Base-by-base conservation (phyloP, 805 yeast species). In the Alloascoidea hylecoeti region DNA sequence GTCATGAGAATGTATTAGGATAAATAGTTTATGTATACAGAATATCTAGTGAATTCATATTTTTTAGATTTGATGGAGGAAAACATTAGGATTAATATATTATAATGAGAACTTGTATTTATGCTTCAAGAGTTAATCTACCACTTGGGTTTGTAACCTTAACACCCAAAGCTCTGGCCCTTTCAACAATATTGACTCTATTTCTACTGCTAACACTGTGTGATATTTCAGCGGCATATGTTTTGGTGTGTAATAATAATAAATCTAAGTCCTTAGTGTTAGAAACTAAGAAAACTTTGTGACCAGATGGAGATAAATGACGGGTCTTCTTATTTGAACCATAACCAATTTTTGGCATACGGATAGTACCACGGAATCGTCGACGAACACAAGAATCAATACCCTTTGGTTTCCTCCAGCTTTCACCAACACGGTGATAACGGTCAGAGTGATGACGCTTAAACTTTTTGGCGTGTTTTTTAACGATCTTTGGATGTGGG, bases 371-470 rank as follows among this genome's bases (percentile, higher is more conserved):
- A 80, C 96, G 85, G 95, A 92, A 92, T 78, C 92, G 81, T 78
- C 98, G 89, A 78, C 99, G 92, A 67, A 94, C 96, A 74, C 85
- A 78, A 56, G 97, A 88, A 78, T 92, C 99, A 66, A 92, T 92
- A 92, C 99, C 99, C 84, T 92, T 92, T 75, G 94, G 99, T 76
- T 92, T 89, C 85, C 99, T 92, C 98, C 98, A 94, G 79, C 78
- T 80, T 73, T 85, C 96, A 61, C 84, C 72, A 57, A 92, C 96
- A 74, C 99, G 88, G 78, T 78, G 79, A 74, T 86, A 89, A 74
- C 96, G 85, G 81, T 92, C 99, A 69, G 96, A 86, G 78, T 92
- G 98, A 70, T 89, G 97, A 77, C 99, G 86, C 89, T 88, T 94
- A 83, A 92, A 92, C 79, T 81, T 82, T 78, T 85, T 85, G 63